A percentile compares a stretch with the other conserved stretches of the same genome.
Evolutionary conservation across 2,329 filamentous ascomycete species (phyloP).

Genomic region (Leptographium lundbergii): DNA sequence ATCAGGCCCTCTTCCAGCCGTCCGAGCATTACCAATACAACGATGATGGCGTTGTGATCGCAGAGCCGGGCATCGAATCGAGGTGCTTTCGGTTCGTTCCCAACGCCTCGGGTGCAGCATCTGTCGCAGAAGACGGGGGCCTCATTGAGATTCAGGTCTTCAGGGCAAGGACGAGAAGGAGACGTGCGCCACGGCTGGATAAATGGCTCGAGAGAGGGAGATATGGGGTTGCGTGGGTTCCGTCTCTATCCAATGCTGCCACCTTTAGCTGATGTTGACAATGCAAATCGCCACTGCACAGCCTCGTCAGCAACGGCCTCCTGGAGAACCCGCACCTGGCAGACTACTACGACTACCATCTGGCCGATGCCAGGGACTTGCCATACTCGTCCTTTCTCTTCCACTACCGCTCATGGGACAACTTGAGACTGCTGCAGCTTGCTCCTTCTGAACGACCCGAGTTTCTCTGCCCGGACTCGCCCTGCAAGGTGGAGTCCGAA

Average conservation of each 20-base stretch:
- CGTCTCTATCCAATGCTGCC: not conserved
- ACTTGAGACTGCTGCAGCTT: slow-evolving; percentile 34
- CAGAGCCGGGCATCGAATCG: slow-evolving; percentile 30
- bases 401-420: slow-evolving; percentile 41
- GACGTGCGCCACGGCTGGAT: slow-evolving; percentile 27
- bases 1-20: slow-evolving; percentile 36
- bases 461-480: not conserved
- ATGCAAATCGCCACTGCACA: slow-evolving; percentile 13
- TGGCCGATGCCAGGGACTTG: slow-evolving; percentile 36
- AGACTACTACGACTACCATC: slow-evolving; percentile 37
- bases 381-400: slow-evolving; percentile 43
- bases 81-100: slow-evolving; percentile 38
- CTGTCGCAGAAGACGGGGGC: slow-evolving; percentile 39
- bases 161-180: slow-evolving; percentile 33
- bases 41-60: slow-evolving; percentile 21
- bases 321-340: slow-evolving; percentile 37
- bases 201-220: slow-evolving; percentile 33
- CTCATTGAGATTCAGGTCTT: slow-evolving; percentile 41
- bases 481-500: not conserved
- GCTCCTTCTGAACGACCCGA: slow-evolving; percentile 20
- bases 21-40: slow-evolving; percentile 26
- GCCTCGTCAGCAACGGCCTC: slow-evolving; percentile 39
- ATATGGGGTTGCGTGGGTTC: slow-evolving; percentile 40
- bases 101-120: slow-evolving; percentile 22
- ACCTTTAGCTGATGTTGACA: not conserved